These are phyloP conservation scores for Hydrangea macrophylla DNA, from an alignment of 148 eudicot genomes.

Conservation along the genomic window DNA sequence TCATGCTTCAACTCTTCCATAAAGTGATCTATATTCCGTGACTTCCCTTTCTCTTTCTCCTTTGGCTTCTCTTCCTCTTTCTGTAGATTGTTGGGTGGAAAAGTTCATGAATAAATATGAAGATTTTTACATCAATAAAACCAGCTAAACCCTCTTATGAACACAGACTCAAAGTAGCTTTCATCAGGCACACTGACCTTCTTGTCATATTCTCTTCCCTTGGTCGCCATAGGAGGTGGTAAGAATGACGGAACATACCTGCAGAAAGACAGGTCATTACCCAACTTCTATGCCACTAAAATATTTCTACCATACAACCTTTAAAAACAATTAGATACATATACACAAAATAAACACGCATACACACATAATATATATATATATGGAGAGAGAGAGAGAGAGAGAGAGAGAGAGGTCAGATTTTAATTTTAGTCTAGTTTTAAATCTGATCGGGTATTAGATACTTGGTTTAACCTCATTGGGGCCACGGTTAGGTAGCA, in stretches of 20 bases:
- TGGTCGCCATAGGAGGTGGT: conserved; percentile 91
- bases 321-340: neutral
- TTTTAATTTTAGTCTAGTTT: neutral
- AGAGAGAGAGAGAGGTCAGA: neutral
- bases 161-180: conserved; percentile 9
- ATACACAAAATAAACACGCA: neutral
- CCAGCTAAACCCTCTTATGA: neutral
- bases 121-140: conserved; percentile 8
- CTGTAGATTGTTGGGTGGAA: conserved; percentile 22
- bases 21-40: conserved; percentile 89
- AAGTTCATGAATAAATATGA: neutral
- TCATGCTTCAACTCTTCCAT: conserved; percentile 96
- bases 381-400: no score
- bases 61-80: conserved; percentile 81
- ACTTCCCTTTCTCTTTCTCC: conserved; percentile 86
- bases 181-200: conserved; percentile 48
- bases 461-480: no score
- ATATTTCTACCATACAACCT: neutral
- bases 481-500: no score
- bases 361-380: no score
- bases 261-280: conserved; percentile 36
- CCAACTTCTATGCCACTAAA: conserved; percentile 21
- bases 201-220: conserved; percentile 76
- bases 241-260: conserved; percentile 98
- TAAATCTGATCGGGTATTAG: neutral